phyloP scores from a whole-genome alignment of 2,329 filamentous ascomycete genomes.

The Chrysosporium queenslandicum region DNA sequence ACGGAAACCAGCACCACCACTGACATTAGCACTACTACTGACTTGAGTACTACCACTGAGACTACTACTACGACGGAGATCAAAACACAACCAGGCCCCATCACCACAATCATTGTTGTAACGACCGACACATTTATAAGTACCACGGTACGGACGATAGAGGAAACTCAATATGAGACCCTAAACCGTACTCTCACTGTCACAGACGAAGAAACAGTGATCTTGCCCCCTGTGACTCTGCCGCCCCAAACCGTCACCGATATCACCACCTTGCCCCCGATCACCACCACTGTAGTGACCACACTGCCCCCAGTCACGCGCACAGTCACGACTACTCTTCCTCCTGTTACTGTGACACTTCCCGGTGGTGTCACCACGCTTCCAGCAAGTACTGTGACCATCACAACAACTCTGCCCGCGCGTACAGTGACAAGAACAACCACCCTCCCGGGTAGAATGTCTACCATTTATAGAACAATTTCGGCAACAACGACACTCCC shows the following conservation, averaged over 20 bases:
- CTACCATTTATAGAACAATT: constrained; percentile 12
- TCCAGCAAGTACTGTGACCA: constrained; percentile 13
- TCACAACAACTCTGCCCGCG: constrained; percentile 18
- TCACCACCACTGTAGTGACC: constrained; percentile 8
- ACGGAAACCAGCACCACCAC: not conserved
- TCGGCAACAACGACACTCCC: constrained; percentile 15
- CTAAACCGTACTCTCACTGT: constrained; percentile 17
- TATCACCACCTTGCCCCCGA: constrained; percentile 9
- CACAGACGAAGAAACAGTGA: constrained; percentile 5
- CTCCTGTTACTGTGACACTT: constrained; percentile 16
- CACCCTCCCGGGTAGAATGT: constrained; percentile 16
- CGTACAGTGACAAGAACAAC: constrained; percentile 16
- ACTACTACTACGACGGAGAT: not conserved
- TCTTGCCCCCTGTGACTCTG: not conserved
- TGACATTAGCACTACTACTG: not conserved
- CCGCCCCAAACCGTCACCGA: constrained; percentile 4
- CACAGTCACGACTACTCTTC: constrained; percentile 8
- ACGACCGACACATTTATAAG: constrained; percentile 20
- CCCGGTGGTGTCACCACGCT: constrained; percentile 13
- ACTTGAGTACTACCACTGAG: not conserved
- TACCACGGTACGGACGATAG: constrained; percentile 21
- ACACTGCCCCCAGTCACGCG: constrained; percentile 8
- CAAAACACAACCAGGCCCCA: constrained; percentile 13
- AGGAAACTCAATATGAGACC: not conserved
- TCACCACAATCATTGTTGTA: constrained; percentile 17